A percentile compares a stretch with the other conserved stretches of the same genome.
These are phyloP conservation scores for Priceomyces medius DNA, from an alignment of 805 yeast species.

Conservation along the genomic window DNA sequence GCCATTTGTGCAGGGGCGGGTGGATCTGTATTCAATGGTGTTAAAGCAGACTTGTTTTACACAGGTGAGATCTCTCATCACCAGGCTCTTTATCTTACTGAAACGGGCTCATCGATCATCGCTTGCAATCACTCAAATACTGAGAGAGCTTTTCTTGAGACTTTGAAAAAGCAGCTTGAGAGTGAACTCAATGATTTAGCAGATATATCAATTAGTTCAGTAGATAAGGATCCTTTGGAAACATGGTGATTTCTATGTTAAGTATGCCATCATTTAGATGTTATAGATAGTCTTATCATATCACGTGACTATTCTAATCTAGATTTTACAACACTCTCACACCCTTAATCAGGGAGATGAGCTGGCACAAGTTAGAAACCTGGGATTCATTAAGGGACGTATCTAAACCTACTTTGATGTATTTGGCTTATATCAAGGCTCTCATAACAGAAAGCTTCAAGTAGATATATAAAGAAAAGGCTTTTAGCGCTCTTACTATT, in stretches of 20 bases:
- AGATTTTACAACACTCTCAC: too few relatives aligned
- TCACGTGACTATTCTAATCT: too few relatives aligned
- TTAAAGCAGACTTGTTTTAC: conserved; percentile 64
- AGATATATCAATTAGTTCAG: conserved; percentile 48
- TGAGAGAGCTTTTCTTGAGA: conserved; percentile 76
- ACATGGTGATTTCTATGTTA: conserved; percentile 19
- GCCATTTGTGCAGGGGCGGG: conserved; percentile 98
- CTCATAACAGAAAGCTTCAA: too few relatives aligned
- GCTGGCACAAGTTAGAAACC: too few relatives aligned
- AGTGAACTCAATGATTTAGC: conserved; percentile 43
- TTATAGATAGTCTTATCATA: too few relatives aligned
- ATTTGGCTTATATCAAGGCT: too few relatives aligned
- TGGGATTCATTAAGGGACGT: too few relatives aligned
- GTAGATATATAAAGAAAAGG: too few relatives aligned
- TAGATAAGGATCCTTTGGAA: conserved; percentile 64
- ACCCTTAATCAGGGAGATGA: too few relatives aligned
- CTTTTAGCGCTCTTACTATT: too few relatives aligned
- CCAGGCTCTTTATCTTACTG: conserved; percentile 72
- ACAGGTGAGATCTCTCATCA: conserved; percentile 97
- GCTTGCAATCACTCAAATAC: conserved; percentile 90
- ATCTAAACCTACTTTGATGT: too few relatives aligned
- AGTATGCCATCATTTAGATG: too few relatives aligned
- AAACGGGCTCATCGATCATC: conserved; percentile 68
- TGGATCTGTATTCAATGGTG: conserved; percentile 65
- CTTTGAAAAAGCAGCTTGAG: conserved; percentile 49